A percentile compares a stretch with the other conserved stretches of the same genome.
These are phyloP conservation scores for Fremontodendron californicum DNA, from an alignment of 345 rosid species.

Conservation along the genomic window DNA sequence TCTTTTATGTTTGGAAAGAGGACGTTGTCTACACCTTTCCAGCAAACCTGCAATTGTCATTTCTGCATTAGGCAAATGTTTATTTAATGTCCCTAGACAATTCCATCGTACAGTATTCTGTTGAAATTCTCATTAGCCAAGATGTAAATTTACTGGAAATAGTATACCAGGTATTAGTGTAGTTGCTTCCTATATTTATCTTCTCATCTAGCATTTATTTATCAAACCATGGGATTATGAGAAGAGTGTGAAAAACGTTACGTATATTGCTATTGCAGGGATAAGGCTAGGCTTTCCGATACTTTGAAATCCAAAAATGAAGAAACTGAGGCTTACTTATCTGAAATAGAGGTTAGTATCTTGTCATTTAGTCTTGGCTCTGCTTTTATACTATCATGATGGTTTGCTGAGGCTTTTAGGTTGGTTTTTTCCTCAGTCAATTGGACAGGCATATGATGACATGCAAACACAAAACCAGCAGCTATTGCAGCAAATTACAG, in stretches of 20 bases:
- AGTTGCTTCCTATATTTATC: not conserved
- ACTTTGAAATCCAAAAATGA: conserved; percentile 75
- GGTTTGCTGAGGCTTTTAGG: conserved; percentile 25
- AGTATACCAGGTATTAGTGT: not conserved
- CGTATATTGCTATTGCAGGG: conserved; percentile 44
- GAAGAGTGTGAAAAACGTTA: not conserved
- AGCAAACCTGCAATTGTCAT: not conserved
- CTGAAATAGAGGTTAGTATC: conserved; percentile 84
- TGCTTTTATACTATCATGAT: conserved; percentile 20
- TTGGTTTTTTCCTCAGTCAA: conserved; percentile 59
- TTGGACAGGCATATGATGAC: conserved; percentile 89
- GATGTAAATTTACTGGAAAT: not conserved
- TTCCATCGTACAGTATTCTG: not conserved
- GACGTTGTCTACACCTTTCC: not conserved
- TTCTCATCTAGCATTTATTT: not conserved
- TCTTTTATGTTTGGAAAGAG: not conserved
- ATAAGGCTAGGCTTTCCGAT: conserved; percentile 51
- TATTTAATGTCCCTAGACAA: not conserved
- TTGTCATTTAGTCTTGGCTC: conserved; percentile 6
- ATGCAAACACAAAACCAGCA: conserved; percentile 97
- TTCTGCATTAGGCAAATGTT: not conserved
- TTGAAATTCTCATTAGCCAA: not conserved
- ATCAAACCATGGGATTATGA: not conserved
- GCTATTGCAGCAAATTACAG: conserved; percentile 86
- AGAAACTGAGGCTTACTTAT: conserved; percentile 81